A percentile compares a stretch with the other conserved stretches of the same genome.
These are phyloP conservation scores for Amanita jacksonii DNA, from an alignment of 768 basidiomycete genomes.

Conservation along the genomic window DNA sequence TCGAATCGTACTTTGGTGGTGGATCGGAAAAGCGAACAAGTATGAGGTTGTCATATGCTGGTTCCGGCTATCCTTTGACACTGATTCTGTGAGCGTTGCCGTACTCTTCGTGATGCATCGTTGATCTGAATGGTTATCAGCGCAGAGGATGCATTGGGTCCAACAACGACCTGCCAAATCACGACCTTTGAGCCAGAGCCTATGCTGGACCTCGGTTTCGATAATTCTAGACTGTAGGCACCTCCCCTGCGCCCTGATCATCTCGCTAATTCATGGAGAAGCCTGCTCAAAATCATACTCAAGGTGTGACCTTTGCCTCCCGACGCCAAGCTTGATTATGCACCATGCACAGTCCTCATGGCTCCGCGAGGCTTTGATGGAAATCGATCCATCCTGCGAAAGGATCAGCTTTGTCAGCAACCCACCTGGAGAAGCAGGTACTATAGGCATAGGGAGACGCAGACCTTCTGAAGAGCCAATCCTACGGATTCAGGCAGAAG, in stretches of 20 bases:
- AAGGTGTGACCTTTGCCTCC: slow-evolving; percentile 38
- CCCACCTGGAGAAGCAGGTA: slow-evolving; percentile 33
- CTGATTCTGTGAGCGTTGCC: slow-evolving; percentile 57
- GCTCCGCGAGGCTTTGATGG: slow-evolving; percentile 87
- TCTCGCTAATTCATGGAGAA: slow-evolving; percentile 17
- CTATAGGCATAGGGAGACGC: slow-evolving; percentile 3
- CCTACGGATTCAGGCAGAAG: slow-evolving; percentile 72
- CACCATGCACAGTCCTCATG: slow-evolving; percentile 59
- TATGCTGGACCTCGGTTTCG: slow-evolving; percentile 71
- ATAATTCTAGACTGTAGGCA: slow-evolving; percentile 50
- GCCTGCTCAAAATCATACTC: slow-evolving; percentile 75
- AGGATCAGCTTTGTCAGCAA: slow-evolving; percentile 78
- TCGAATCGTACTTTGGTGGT: slow-evolving; percentile 53
- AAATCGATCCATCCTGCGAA: slow-evolving; percentile 83
- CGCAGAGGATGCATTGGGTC: slow-evolving; percentile 70
- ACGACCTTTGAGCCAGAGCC: slow-evolving; percentile 80
- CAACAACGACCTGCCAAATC: slow-evolving; percentile 82
- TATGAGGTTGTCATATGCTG: slow-evolving; percentile 78
- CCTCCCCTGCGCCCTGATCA: neutral
- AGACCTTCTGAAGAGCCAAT: slow-evolving; percentile 36
- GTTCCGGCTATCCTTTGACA: slow-evolving; percentile 68
- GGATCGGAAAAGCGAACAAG: slow-evolving; percentile 59
- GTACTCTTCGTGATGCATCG: neutral
- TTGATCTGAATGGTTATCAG: slow-evolving; percentile 24
- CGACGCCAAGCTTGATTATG: neutral